Evolutionary conservation across 1,284 basidiomycete genomes (phyloP).

Genomic region (Lignosus rhinocerotis): DNA sequence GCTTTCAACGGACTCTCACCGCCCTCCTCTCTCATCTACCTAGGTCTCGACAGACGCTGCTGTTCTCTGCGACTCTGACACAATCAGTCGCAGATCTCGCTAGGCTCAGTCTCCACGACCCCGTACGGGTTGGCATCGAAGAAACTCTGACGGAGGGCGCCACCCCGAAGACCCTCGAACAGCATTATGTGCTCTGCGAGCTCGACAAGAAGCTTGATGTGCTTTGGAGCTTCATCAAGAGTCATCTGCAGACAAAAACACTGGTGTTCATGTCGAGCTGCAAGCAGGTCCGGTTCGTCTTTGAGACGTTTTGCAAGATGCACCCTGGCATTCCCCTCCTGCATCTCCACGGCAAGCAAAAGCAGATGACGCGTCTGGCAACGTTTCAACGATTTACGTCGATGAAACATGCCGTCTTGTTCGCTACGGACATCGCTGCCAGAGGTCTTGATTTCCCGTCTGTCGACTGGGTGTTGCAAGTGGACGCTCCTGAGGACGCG

Average conservation of each 20-base stretch:
- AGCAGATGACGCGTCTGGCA: slow-evolving; percentile 84
- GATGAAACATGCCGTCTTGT: slow-evolving; percentile 79
- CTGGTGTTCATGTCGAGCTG: slow-evolving; percentile 95
- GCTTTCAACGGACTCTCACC: slow-evolving; percentile 86
- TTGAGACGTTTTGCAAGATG: slow-evolving; percentile 93
- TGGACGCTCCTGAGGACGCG: slow-evolving; percentile 98
- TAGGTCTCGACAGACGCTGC: slow-evolving; percentile 86
- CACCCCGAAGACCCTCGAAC: slow-evolving; percentile 77
- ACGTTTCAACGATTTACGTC: slow-evolving; percentile 84
- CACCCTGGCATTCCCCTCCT: slow-evolving; percentile 92
- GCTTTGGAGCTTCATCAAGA: slow-evolving; percentile 95
- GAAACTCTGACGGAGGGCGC: slow-evolving; percentile 42
- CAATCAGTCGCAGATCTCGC: slow-evolving; percentile 90
- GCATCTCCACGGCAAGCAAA: slow-evolving; percentile 96
- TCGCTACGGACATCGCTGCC: slow-evolving; percentile 98
- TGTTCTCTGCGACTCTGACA: slow-evolving; percentile 97
- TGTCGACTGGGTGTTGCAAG: slow-evolving; percentile 96
- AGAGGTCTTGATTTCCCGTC: slow-evolving; percentile 96
- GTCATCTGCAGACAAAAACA: slow-evolving; percentile 89
- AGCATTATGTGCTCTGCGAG: slow-evolving; percentile 86
- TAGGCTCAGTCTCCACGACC: slow-evolving; percentile 85
- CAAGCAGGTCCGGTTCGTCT: slow-evolving; percentile 98
- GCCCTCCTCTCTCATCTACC: slow-evolving; percentile 90
- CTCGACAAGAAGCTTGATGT: slow-evolving; percentile 91
- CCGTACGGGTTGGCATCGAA: slow-evolving; percentile 74